phyloP scores from a whole-genome alignment of 1,284 basidiomycete species.

The Tilletia setariae region DNA sequence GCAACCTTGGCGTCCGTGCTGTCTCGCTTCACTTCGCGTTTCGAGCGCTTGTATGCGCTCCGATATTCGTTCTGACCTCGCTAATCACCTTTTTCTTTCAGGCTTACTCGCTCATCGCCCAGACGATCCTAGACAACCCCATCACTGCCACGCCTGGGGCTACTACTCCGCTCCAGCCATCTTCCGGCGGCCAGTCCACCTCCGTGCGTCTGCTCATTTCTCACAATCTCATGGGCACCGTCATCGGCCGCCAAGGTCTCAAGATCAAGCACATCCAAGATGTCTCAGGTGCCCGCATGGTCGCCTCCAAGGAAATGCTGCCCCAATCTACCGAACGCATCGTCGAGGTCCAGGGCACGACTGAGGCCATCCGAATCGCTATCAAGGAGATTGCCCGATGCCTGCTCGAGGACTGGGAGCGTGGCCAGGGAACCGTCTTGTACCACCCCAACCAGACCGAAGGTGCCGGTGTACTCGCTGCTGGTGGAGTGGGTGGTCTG shows the following conservation, averaged over 20 bases:
- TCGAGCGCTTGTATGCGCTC: conserved; percentile 17
- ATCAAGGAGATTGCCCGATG: conserved; percentile 93
- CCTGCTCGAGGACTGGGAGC: conserved; percentile 93
- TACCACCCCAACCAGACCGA: conserved; percentile 70
- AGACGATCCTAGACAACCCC: conserved; percentile 74
- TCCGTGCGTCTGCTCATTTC: conserved; percentile 69
- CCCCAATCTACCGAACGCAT: conserved; percentile 64
- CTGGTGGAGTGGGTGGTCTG: conserved; percentile 53
- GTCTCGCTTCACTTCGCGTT: conserved; percentile 8
- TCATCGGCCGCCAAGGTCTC: conserved; percentile 54
- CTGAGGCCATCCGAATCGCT: conserved; percentile 84
- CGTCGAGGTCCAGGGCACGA: conserved; percentile 89
- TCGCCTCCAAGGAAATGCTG: conserved; percentile 55
- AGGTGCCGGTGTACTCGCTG: conserved; percentile 59
- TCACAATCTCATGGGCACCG: conserved; percentile 54
- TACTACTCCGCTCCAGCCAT: conserved; percentile 63
- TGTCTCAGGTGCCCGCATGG: conserved; percentile 53
- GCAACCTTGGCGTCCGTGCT: conserved; percentile 17
- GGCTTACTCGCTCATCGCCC: conserved; percentile 93
- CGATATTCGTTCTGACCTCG: neutral
- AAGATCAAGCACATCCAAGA: conserved; percentile 56
- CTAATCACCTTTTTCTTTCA: conserved; percentile 50
- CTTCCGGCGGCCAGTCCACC: conserved; percentile 68
- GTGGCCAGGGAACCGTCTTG: conserved; percentile 73
- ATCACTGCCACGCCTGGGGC: conserved; percentile 55